Evolutionary conservation across 2,329 filamentous ascomycete species (phyloP), one percentile per base, ranked within the genome.

Genomic region (Sarocladium oryzae): DNA sequence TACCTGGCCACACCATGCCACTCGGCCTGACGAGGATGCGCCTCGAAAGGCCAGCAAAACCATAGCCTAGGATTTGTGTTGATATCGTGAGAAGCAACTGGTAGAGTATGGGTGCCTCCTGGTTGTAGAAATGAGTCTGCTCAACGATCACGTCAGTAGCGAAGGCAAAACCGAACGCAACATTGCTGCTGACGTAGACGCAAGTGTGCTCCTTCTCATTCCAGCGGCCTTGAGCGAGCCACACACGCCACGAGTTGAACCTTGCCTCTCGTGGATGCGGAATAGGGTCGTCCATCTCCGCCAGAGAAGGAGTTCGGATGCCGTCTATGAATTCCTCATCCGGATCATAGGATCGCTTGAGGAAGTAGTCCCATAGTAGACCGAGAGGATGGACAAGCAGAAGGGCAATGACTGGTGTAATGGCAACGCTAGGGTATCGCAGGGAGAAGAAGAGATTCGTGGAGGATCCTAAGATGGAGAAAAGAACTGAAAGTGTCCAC

Each of bases 1-100:
- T 95, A 20, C 86, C 86, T 1, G 89, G 89, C 89, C 89, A 95
- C 45, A 95, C 89, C 86, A 95, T 95, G 53, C 88, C 88, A 55
- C 86, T 88, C 0, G 89, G 89, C 23, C 88, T 82, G 24, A 95
- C 89, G 4, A 95, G 76, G 63, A 90, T 93, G 48, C 87, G 81
- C 52, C 89, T 77, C 2, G 88, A 88, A 38, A 95, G 74, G 2
- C 89, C 89, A 48, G 89, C 89, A 63, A 95, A 89, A 2, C 89
- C 84, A 65, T 95, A 95, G 13, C 89, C 89, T 30, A 95, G 72
- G 24, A 93, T 88, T 63, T 95, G 89, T 0, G 89, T 93, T 2
- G 89, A 93, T 15, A 95, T 76, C 1, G 87, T 93, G 37, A 95
- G 80, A 16, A 95, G 76, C 7, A 95, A 72, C 66, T 95, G 88